Evolutionary conservation across 148 eudicot genomes (phyloP), one percentile per base, ranked within the genome.

Genomic region (Mesembryanthemum crystallinum): DNA sequence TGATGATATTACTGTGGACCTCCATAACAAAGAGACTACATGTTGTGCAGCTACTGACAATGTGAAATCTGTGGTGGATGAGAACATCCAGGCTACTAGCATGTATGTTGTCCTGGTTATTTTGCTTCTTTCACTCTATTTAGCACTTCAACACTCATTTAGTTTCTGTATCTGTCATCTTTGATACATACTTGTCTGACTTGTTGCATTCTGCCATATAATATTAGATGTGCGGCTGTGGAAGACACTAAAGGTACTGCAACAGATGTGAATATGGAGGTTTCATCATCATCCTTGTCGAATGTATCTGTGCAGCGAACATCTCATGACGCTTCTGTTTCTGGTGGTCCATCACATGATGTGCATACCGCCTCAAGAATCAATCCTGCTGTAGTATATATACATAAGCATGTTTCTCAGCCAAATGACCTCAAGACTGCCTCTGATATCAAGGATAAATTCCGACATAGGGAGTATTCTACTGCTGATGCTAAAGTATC

Each of bases 81-180:
- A 77, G 32, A 62, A 63, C 32, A 64, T 70, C 69, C 77, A 80
- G 76, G 84, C 80, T 68, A 72, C 69, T 81, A 51, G 57, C 82
- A 64, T 80, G 98, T 93, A 88, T 82, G 93, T 74, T 64, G n/a
- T 47, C 64, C 43, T 61, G 10, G 32, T 18, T 39, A 63, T 61
- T n/a, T n/a, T 52, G 18, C 35, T 32, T 54, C 25, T 54, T 33
- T 58, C 24, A 25, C 42, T 30, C 30, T 73, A 24, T 20, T 33
- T 76, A 4, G 42, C 23, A 0, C 7, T 33, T 55, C 15, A 18
- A 29, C 49, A 47, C 9, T 62, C 13, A 20, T 55, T 32, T 73
- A 60, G n/a, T 15, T 66, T 67, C 54, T 29, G 18, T 29, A 25
- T n/a, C 11, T 42, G 25, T 45, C 71, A 27, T 72, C 39, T 10